These are phyloP conservation scores for Aspergillus proliferans DNA, from an alignment of 2,329 filamentous ascomycete genomes.

Conservation along the genomic window DNA sequence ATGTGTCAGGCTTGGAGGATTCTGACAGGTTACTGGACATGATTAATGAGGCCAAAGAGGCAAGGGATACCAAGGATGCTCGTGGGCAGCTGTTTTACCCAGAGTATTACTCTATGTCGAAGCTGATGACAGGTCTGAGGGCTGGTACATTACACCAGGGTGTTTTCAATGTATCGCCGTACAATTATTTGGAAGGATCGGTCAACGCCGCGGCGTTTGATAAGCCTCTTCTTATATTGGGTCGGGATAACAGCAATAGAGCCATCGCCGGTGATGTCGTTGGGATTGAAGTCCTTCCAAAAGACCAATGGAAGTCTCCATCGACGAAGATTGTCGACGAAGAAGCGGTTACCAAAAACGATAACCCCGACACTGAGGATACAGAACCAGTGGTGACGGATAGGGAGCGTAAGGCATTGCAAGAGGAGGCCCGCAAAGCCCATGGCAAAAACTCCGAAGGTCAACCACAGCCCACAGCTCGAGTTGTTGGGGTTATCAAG, in stretches of 20 bases:
- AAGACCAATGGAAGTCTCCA: constrained; percentile 94
- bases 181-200: constrained; percentile 94
- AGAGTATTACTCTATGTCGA: constrained; percentile 83
- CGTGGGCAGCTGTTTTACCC: constrained; percentile 72
- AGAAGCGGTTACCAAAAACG: constrained; percentile 82
- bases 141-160: constrained; percentile 86
- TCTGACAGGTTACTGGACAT: constrained; percentile 83
- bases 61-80: constrained; percentile 57
- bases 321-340: constrained; percentile 96
- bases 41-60: constrained; percentile 74
- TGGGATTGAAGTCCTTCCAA: constrained; percentile 84
- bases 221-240: constrained; percentile 78
- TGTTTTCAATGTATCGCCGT: constrained; percentile 90
- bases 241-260: constrained; percentile 92
- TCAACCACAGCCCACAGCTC: constrained; percentile 80
- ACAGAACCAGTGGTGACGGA: constrained; percentile 76
- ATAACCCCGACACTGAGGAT: constrained; percentile 79
- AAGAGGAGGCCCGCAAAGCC: constrained; percentile 82
- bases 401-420: constrained; percentile 75
- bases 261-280: constrained; percentile 88
- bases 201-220: constrained; percentile 87
- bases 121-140: constrained; percentile 90
- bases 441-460: constrained; percentile 72
- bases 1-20: constrained; percentile 78
- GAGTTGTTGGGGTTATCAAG: constrained; percentile 85